phyloP scores from a whole-genome alignment of 2,329 filamentous ascomycete species.

The Periconia sp. region DNA sequence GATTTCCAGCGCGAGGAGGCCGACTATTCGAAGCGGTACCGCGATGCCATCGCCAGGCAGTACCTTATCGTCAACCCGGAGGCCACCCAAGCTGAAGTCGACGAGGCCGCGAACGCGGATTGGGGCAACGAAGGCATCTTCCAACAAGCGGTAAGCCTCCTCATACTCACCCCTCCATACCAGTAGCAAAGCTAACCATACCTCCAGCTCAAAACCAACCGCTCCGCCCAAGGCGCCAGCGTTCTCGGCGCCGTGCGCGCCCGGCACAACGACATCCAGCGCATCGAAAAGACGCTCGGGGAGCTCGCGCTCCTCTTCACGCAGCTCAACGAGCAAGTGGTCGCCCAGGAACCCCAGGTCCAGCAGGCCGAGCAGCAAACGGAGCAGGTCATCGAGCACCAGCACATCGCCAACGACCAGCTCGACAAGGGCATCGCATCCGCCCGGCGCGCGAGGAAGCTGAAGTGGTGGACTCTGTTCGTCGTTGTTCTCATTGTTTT shows the following conservation, averaged over 20 bases:
- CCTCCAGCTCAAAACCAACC: conserved; percentile 71
- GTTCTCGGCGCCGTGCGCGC: conserved; percentile 78
- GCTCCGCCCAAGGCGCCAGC: conserved; percentile 70
- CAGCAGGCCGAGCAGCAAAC: conserved; percentile 66
- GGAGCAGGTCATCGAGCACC: conserved; percentile 62
- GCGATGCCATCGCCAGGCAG: conserved; percentile 77
- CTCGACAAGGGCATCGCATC: conserved; percentile 68
- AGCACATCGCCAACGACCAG: conserved; percentile 72
- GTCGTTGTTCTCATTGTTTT: conserved; percentile 54
- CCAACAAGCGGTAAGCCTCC: conserved; percentile 71
- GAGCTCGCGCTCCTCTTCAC: conserved; percentile 72
- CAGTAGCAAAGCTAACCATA: neutral
- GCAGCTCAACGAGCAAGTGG: conserved; percentile 73
- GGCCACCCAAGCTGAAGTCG: conserved; percentile 72
- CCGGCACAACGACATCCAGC: conserved; percentile 80
- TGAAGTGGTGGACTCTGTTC: conserved; percentile 80
- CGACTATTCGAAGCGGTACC: conserved; percentile 69
- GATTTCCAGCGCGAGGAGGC: conserved; percentile 72
- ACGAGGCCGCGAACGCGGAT: conserved; percentile 68
- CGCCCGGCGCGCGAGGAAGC: conserved; percentile 67
- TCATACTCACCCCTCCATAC: neutral
- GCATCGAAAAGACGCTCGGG: conserved; percentile 73
- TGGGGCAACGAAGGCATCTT: conserved; percentile 81
- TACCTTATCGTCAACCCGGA: conserved; percentile 81
- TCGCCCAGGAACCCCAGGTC: conserved; percentile 69